Evolutionary conservation across 2,329 filamentous ascomycete species (phyloP), one percentile per base, ranked within the genome.

Genomic region (Calonectria pteridis): DNA sequence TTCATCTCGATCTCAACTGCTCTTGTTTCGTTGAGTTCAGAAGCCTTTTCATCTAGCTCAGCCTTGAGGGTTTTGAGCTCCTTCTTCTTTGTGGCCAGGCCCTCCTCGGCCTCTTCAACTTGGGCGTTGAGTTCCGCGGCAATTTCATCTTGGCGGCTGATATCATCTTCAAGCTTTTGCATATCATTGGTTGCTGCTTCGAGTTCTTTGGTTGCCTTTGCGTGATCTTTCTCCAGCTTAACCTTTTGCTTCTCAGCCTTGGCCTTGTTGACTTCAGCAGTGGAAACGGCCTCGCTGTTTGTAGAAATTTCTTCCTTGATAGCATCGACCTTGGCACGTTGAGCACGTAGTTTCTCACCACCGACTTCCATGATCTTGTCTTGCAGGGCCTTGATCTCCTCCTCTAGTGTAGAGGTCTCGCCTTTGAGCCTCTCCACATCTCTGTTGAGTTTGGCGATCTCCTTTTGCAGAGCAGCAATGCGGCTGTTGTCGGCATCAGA

Each of bases 361-460:
- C 97, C 97, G 76, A 98, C 93, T 84, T 98, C 94, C 97, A 99
- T 98, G 81, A 99, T 99, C 88, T 96, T 98, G 89, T 97, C 93
- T 83, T 99, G 96, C 1, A 99, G 88, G 26, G 90, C 90, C 85
- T 98, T 96, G 85, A 99, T 98, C 84, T 98, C 97, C 31, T 93
- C 93, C 83, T 99, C 97, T 11, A 98, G 92, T 58, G 93, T 97
- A 1, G 94, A 91, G n/a, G 94, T 98, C 84, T 98, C 95, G 13
- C 91, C 89, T 74, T 92, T 94, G 13, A 99, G 89, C 80, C 93
- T 94, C 72, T 94, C 91, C 14, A 98, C 91, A 79, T 98, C 95
- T 77, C 91, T 91, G 80, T 95, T 92, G 75, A 97, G 89, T 73
- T 92, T 91, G 10, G 89, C 86, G 66, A 98, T 94, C 77, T 93